Percentiles rank a stretch among this genome's conserved stretches.
Conservation (phyloP, 306 rosid species). For the Cyclanthera cordifolia region DNA sequence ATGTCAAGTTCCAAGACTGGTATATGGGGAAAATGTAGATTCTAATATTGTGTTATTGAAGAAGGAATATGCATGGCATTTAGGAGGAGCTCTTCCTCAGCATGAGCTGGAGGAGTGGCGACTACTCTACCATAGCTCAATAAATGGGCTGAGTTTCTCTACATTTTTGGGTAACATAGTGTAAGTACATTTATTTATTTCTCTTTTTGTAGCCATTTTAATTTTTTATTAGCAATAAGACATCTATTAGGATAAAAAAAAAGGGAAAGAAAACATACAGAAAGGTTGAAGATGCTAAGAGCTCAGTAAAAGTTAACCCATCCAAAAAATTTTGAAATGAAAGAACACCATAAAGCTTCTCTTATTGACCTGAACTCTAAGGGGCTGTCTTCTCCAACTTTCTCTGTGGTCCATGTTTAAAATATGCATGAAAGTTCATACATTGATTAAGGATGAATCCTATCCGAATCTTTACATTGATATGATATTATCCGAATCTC, state of each 20-base stretch:
- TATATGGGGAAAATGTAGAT: constrained; percentile 34
- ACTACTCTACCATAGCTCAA: constrained; percentile 79
- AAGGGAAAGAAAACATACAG: not conserved
- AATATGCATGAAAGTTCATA: not conserved
- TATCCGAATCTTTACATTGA: too few species aligned
- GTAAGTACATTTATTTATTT: constrained; percentile 35
- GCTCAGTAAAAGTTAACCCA: not conserved
- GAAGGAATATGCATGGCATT: constrained; percentile 82
- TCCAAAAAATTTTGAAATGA: not conserved
- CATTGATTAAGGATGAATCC: too few species aligned
- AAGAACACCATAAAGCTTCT: not conserved
- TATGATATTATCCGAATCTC: too few species aligned
- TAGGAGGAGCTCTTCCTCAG: constrained; percentile 79
- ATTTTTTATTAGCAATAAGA: not conserved
- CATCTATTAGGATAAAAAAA: not conserved
- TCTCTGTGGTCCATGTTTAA: not conserved
- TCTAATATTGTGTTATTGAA: constrained; percentile 42
- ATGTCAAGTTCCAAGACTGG: constrained; percentile 54
- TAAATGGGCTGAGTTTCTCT: constrained; percentile 76
- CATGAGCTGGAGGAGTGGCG: constrained; percentile 76
- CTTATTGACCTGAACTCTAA: not conserved
- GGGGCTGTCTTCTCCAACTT: not conserved
- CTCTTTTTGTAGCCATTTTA: not conserved
- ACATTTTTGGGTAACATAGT: constrained; percentile 73
- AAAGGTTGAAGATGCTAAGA: not conserved